Evolutionary conservation across 192 early-diverging fungal species (phyloP), one percentile per base, ranked within the genome.

Genomic region (Backusella sp.): DNA sequence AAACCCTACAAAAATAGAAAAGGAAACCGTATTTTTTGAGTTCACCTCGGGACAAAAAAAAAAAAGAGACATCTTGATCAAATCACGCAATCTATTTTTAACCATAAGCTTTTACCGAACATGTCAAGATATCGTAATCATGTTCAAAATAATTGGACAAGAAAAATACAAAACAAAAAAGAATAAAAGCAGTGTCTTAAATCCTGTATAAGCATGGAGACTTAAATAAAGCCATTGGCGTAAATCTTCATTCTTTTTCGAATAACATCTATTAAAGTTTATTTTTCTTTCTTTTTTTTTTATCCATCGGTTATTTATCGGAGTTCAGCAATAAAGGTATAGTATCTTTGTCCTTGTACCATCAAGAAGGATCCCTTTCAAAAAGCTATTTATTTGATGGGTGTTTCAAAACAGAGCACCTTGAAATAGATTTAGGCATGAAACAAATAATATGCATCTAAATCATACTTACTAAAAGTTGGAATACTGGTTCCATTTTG

Each of bases 81-180:
- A 26, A 26, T 62, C 23, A 62, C 23, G 56, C 56, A 62, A 62
- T 62, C 56, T 62, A 62, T 62, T 62, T 62, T 62, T 62, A 62
- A 62, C 11, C 6, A 56, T 56, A 23, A 9, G n/a, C 26, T 14
- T 62, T 26, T 62, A 23, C 56, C 56, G 56, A 62, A 62, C 23
- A 26, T 62, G 56, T 62, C 56, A 62, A 62, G 9, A n/a, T 14
- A 62, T n/a, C 56, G 12, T 62, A 23, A 62, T 56, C 56, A 59
- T 12, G 21, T 59, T 26, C 21, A 28, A n/a, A 32, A 28, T 62
- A 59, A 26, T 23, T 28, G 53, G 23, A 59, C 17, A 59, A 62
- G 26, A 12, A 28, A 26, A 12, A 62, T 62, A 11, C 8, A 28
- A 62, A 28, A 28, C 9, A 28, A 14, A 26, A 59, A 26, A 9